Conservation (phyloP, 1,284 basidiomycete genomes). For the Cutaneotrichosporon sp. region DNA sequence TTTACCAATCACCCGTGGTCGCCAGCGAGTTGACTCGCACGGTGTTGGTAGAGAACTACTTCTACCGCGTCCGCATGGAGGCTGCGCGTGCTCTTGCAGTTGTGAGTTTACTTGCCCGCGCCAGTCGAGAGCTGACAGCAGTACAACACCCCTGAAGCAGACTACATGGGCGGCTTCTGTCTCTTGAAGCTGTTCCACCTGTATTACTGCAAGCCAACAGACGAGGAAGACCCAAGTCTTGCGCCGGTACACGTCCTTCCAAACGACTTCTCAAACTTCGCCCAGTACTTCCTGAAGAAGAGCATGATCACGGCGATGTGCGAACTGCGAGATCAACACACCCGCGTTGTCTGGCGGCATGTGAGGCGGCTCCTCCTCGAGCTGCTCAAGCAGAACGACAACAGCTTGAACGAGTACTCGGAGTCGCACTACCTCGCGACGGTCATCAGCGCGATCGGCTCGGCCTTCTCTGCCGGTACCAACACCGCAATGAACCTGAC, state of each 20-base stretch:
- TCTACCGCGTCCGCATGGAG: conserved; percentile 94
- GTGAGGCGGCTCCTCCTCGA: conserved; percentile 91
- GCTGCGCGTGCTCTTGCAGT: conserved; percentile 82
- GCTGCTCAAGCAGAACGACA: conserved; percentile 90
- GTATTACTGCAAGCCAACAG: conserved; percentile 87
- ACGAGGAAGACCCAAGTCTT: conserved; percentile 76
- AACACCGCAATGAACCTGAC: conserved; percentile 18
- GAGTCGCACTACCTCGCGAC: conserved; percentile 90
- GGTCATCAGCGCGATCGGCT: conserved; percentile 76
- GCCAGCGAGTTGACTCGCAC: conserved; percentile 90
- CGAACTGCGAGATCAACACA: conserved; percentile 40
- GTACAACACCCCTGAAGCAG: conserved; percentile 43
- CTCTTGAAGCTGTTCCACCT: conserved; percentile 89
- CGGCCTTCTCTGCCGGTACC: conserved; percentile 41
- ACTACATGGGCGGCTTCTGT: conserved; percentile 82
- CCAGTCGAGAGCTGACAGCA: conserved; percentile 15
- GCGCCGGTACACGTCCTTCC: conserved; percentile 86
- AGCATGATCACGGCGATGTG: conserved; percentile 40
- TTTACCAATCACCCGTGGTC: conserved; percentile 82
- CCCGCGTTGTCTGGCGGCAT: conserved; percentile 64
- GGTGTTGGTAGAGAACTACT: conserved; percentile 93
- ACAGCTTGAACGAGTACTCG: conserved; percentile 86
- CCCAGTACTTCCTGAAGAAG: conserved; percentile 93
- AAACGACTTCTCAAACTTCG: conserved; percentile 88
- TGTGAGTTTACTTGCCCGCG: conserved; percentile 59